These are phyloP conservation scores for Lentinula lateritia DNA, from an alignment of 768 basidiomycete genomes.

Conservation along the genomic window DNA sequence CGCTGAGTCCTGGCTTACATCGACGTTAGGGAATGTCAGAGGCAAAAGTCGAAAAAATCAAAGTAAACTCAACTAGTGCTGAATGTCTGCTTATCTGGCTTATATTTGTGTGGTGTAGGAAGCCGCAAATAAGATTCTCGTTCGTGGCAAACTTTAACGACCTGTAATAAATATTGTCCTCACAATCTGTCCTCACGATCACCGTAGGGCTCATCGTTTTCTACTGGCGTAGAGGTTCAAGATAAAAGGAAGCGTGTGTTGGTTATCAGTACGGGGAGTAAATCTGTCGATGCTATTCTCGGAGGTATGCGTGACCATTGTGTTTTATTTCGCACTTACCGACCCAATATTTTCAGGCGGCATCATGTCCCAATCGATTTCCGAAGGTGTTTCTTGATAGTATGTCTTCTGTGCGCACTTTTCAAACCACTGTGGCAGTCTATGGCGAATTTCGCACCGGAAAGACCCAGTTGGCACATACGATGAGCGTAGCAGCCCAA, in stretches of 20 bases:
- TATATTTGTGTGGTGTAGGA: conserved; percentile 44
- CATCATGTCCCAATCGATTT: conserved; percentile 88
- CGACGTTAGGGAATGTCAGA: conserved; percentile 81
- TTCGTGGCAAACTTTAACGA: conserved; percentile 21
- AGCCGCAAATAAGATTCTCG: conserved; percentile 83
- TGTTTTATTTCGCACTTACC: not conserved
- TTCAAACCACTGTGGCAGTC: conserved; percentile 37
- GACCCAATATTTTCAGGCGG: conserved; percentile 50
- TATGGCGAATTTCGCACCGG: conserved; percentile 97
- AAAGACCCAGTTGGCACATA: conserved; percentile 94
- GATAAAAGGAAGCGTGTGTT: conserved; percentile 78
- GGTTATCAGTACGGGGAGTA: conserved; percentile 88
- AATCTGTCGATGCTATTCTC: conserved; percentile 81
- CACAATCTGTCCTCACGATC: not conserved
- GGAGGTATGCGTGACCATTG: conserved; percentile 50
- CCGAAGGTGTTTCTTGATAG: conserved; percentile 54
- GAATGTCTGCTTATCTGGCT: not conserved
- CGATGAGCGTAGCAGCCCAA: conserved; percentile 87
- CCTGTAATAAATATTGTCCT: too few species aligned
- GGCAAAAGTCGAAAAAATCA: conserved; percentile 96
- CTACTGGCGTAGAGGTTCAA: conserved; percentile 87
- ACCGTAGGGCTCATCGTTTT: conserved; percentile 80
- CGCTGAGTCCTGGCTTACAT: conserved; percentile 5
- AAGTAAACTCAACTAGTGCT: conserved; percentile 36
- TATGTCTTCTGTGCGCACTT: not conserved